Base-by-base conservation (phyloP, 306 rosid genomes). In the Neltuma alba region DNA sequence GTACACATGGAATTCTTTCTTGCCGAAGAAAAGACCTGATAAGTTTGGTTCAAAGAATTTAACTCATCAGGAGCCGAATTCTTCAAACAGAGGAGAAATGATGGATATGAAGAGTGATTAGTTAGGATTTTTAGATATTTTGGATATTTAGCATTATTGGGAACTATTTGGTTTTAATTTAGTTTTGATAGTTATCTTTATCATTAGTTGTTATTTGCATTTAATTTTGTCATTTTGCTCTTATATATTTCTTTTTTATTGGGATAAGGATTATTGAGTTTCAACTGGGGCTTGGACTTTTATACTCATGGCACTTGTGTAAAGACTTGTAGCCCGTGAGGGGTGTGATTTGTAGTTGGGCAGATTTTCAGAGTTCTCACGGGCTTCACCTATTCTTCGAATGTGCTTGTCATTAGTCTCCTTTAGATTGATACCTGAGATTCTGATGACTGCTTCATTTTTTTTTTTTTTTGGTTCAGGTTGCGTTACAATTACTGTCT, bases 401-500 rank as follows among this genome's bases (percentile, higher is more conserved):
- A 21, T 41, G 54, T 40, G 48, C 33, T 67, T 67, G 54, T 14
- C 20, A 41, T 23, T 21, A 68, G 36, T 23, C 21, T 25, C 30
- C 54, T 41, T 66, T 66, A 21, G 50, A 37, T 66, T 23, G 54
- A 40, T 40, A 12, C 11, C 34, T 2, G 34, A 40, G 52, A 23
- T 75, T 86, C 79, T 91, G 76, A 86, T 44, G 71, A 41, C 57
- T 80, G 70, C 27, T 57, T n/a, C n/a, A n/a, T n/a, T n/a, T n/a
- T n/a, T n/a, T 54, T 18, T 18, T n/a, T 27, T 11, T 64, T 64
- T 80, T 31, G 67, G 61, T 84, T 60, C 80, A 94, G 99, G 94
- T 89, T 60, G 90, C 97, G n/a, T 72, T 81, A 48, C 97, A 91
- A 75, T 81, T 89, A 54, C 83, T 91, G 70, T 92, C 97, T 15